These are phyloP conservation scores for Nephelium lappaceum DNA, from an alignment of 345 rosid species.

Conservation along the genomic window DNA sequence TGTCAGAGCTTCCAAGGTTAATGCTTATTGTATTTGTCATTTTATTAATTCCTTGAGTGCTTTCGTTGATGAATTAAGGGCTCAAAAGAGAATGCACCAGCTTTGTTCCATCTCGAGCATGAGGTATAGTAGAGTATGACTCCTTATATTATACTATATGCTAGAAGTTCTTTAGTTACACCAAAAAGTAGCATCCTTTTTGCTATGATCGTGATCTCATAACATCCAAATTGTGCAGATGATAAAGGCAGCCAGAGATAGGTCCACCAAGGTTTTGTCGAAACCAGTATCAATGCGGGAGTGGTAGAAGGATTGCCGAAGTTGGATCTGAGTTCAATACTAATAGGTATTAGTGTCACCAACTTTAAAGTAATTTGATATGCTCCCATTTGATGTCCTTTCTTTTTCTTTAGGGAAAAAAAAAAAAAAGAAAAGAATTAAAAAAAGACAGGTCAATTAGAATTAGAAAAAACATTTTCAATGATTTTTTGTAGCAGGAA, in stretches of 20 bases:
- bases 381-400: background rate
- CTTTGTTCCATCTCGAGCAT: conserved; percentile 14
- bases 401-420: background rate
- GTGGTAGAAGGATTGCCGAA: conserved; percentile 16
- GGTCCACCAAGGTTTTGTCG: conserved; percentile 18
- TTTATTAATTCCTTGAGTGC: conserved; percentile 5
- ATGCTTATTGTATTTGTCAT: background rate
- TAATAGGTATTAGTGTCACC: conserved; percentile 32
- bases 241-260: conserved; percentile 20
- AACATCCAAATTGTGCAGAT: conserved; percentile 21
- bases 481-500: conserved; percentile 26
- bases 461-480: background rate
- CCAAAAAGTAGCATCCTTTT: background rate
- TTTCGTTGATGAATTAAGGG: conserved; percentile 33
- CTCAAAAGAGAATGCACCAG: conserved; percentile 44
- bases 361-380: background rate
- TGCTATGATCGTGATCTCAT: background rate
- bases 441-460: background rate
- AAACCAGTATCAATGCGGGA: conserved; percentile 34
- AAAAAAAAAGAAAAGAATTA: background rate
- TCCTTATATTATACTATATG: background rate
- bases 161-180: background rate
- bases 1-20: background rate
- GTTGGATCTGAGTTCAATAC: conserved; percentile 14
- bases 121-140: conserved; percentile 31